These are phyloP conservation scores for Vitis rotundifolia DNA, from an alignment of 164 flowering plant species.

Conservation along the genomic window DNA sequence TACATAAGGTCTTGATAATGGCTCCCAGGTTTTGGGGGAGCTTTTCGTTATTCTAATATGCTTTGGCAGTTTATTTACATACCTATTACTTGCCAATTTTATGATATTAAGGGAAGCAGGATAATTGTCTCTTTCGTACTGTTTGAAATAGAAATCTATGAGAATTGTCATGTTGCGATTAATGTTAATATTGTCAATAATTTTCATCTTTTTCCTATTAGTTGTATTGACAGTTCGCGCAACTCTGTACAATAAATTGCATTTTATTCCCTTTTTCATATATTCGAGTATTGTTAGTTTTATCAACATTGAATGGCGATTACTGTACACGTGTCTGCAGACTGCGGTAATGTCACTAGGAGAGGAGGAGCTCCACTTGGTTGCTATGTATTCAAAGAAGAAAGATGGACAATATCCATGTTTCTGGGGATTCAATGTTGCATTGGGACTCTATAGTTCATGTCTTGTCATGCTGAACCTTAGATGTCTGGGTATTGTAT, in stretches of 20 bases:
- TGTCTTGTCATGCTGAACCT: slow-evolving; percentile 94
- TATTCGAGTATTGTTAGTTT: not conserved
- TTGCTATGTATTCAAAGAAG: slow-evolving; percentile 82
- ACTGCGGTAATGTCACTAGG: slow-evolving; percentile 83
- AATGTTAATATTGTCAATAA: no score
- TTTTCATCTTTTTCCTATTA: no score
- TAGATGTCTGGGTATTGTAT: slow-evolving; percentile 97
- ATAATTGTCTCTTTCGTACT: no score
- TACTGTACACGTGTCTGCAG: slow-evolving; percentile 39
- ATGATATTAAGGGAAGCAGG: no score
- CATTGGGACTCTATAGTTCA: slow-evolving; percentile 69
- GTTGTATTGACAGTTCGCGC: no score
- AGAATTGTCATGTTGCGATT: no score
- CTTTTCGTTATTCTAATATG: no score
- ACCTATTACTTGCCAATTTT: no score
- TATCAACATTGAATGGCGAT: not conserved
- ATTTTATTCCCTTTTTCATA: not conserved
- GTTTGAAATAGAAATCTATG: no score
- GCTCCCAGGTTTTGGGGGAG: no score
- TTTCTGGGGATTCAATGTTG: slow-evolving; percentile 92
- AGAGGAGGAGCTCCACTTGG: slow-evolving; percentile 89
- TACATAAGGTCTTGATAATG: no score
- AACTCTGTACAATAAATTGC: not conserved
- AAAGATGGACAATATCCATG: slow-evolving; percentile 50
- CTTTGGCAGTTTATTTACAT: no score